A percentile compares a stretch with the other conserved stretches of the same genome.
Evolutionary conservation across 2,329 filamentous ascomycete genomes (phyloP).

Genomic region (Aspergillus transmontanensis): DNA sequence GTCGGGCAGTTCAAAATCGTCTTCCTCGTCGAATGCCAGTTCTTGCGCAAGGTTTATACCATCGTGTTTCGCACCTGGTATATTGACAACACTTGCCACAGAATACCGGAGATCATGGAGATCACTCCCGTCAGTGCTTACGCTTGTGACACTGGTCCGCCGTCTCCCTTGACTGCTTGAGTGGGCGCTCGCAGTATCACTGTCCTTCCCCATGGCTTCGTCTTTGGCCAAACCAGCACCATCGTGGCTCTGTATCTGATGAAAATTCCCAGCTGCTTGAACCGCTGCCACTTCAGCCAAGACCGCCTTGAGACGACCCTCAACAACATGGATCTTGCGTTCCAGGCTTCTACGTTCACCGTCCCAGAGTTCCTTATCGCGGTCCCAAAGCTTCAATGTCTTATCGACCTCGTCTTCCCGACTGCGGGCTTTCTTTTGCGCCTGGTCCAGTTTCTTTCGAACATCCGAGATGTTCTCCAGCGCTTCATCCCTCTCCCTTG

Average conservation of each 20-base stretch:
- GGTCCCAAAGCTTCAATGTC: conserved; percentile 77
- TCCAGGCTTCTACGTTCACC: conserved; percentile 80
- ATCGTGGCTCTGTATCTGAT: conserved; percentile 56
- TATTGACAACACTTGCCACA: conserved; percentile 60
- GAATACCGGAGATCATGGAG: conserved; percentile 70
- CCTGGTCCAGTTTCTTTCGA: conserved; percentile 73
- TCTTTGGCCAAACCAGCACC: conserved; percentile 53
- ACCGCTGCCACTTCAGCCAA: conserved; percentile 73
- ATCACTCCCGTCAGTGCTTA: conserved; percentile 53
- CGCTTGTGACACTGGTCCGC: conserved; percentile 59
- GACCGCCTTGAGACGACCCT: conserved; percentile 79
- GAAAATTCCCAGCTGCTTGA: conserved; percentile 37
- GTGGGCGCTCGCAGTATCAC: conserved; percentile 71
- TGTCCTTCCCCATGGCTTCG: conserved; percentile 55
- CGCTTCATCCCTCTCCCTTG: conserved; percentile 82
- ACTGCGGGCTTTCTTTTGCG: conserved; percentile 74
- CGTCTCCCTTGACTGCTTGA: conserved; percentile 67
- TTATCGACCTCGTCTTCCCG: conserved; percentile 83
- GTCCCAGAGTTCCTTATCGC: conserved; percentile 83
- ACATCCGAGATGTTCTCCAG: conserved; percentile 72
- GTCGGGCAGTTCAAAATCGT: conserved; percentile 63
- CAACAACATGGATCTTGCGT: conserved; percentile 84
- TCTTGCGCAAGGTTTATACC: conserved; percentile 87
- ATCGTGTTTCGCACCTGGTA: conserved; percentile 59
- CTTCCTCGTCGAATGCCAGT: conserved; percentile 81